Conservation (phyloP, 139 green algal genomes). For the Tetraselmis striata region DNA sequence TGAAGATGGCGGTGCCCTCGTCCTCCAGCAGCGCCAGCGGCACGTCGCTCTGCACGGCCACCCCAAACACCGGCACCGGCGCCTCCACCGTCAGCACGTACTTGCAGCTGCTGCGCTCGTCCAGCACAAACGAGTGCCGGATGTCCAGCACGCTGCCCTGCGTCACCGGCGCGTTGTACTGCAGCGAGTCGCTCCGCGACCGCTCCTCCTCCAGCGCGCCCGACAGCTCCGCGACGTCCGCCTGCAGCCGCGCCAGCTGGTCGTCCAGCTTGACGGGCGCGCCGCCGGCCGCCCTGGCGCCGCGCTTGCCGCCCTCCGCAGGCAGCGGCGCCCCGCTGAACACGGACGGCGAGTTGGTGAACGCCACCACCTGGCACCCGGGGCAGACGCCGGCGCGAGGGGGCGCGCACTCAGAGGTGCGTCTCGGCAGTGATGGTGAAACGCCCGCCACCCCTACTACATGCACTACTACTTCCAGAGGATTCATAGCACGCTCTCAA, state of each 20-base stretch:
- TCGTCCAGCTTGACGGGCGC: conserved; percentile 4
- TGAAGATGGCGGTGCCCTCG: conserved; percentile 58
- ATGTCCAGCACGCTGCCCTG: background rate
- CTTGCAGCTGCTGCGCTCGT: conserved; percentile 43
- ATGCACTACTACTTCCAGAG: no score
- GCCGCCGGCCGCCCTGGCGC: background rate
- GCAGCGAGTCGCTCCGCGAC: background rate
- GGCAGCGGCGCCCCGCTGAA: background rate
- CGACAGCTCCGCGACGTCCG: conserved; percentile 40
- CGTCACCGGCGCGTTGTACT: background rate
- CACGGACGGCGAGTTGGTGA: conserved; percentile 5
- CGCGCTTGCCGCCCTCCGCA: background rate
- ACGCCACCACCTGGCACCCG: conserved; percentile 55
- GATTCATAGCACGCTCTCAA: no score
- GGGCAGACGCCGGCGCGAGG: no score
- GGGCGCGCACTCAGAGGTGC: no score
- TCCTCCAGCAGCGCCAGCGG: conserved; percentile 51
- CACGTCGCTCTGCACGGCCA: conserved; percentile 38
- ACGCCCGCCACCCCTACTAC: no score
- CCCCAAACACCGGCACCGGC: conserved; percentile 50
- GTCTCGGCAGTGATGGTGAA: no score
- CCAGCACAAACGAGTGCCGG: conserved; percentile 29
- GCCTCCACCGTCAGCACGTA: conserved; percentile 58
- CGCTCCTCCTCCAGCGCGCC: conserved; percentile 34
- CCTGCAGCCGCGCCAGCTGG: conserved; percentile 7